Evolutionary conservation across 1,284 basidiomycete species (phyloP).

Genomic region (Athelia psychrophila): DNA sequence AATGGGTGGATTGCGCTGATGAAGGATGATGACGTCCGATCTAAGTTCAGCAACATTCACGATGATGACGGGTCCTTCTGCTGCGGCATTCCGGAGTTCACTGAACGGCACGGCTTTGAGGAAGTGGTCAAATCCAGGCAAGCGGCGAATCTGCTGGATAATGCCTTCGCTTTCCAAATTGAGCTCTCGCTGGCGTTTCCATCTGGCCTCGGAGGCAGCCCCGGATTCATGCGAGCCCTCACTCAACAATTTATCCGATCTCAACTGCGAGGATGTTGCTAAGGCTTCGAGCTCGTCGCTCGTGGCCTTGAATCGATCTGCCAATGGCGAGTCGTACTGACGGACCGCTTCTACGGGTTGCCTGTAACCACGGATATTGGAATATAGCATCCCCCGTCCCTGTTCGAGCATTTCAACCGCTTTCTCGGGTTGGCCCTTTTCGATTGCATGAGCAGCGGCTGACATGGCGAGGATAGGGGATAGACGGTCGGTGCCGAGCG

Average conservation of each 20-base stretch:
- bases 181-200: conserved; percentile 12
- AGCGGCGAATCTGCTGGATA: conserved; percentile 20
- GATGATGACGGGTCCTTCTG: conserved; percentile 33
- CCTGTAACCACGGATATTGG: conserved; percentile 18
- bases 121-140: conserved; percentile 26
- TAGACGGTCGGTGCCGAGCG: neutral
- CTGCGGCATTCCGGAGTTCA: conserved; percentile 23
- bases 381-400: conserved; percentile 28
- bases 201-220: conserved; percentile 4
- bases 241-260: neutral
- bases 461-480: conserved; percentile 19
- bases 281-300: conserved; percentile 16
- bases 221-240: neutral
- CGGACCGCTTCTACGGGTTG: conserved; percentile 16
- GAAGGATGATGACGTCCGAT: conserved; percentile 26
- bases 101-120: conserved; percentile 18
- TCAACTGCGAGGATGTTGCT: conserved; percentile 1
- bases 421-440: conserved; percentile 23
- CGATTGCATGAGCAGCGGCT: conserved; percentile 33
- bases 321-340: conserved; percentile 16
- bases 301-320: conserved; percentile 19
- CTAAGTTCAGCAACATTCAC: conserved; percentile 24
- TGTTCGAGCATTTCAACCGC: conserved; percentile 33
- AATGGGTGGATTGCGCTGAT: conserved; percentile 6
- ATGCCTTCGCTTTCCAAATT: conserved; percentile 17